Base-by-base conservation (phyloP, 768 basidiomycete species). In the Lactifluus echinatus region DNA sequence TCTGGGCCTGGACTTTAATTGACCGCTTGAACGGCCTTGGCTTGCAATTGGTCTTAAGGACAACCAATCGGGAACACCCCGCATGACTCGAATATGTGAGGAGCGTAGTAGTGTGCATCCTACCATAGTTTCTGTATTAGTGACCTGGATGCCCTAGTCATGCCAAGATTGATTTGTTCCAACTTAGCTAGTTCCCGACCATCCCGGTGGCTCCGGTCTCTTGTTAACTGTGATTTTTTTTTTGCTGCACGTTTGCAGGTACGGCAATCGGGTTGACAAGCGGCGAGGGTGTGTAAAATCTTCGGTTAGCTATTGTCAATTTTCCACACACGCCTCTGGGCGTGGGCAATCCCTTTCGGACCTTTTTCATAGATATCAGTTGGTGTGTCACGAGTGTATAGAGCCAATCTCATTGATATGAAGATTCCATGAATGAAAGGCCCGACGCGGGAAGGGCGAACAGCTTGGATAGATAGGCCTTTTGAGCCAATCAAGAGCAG, bases 201-300 rank as follows among this genome's bases (percentile, higher is more conserved):
- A 42, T 21, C 40, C 4, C 40, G 40, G 48, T 54, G 39, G 17
- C 21, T 37, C 40, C 46, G 6, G 39, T 12, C 40, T 39, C 31
- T 53, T 52, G 33, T 42, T 37, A 31, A 46, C 23, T 17, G 24
- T 4, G 15, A 10, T 34, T 44, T 43, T 33, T 34, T 44, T 43
- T 33, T 39, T 45, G 43, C 43, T 43, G 11, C 52, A 34, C 33
- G 52, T 55, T 48, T 48, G 46, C 14, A 37, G 44, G 33, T 54
- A 34, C 53, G 46, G 46, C 29, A 33, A 33, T 14, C 3, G 40
- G 40, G 4, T 40, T 40, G 39, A 40, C 19, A 21, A 10, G 39
- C 40, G 40, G 40, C 40, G 21, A 23, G 40, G 7, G 39, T 40
- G 15, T 4, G 10, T 4, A 37, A 37, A n/a, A 37, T 37, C 37